Evolutionary conservation across 345 rosid species (phyloP).

Genomic region (Pseudoturritis turrita): DNA sequence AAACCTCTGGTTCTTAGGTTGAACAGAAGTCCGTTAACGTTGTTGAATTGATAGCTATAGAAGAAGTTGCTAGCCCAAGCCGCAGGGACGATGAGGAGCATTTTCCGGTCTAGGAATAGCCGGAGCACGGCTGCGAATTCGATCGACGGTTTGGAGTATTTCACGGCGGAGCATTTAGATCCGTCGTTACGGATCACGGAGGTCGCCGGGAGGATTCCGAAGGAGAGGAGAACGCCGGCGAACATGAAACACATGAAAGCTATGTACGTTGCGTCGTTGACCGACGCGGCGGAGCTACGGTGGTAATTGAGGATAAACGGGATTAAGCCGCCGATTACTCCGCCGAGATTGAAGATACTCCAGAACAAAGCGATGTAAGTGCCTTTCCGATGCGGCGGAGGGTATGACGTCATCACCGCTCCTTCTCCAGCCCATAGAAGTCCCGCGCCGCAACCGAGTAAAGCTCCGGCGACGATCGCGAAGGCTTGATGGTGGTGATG

Average conservation of each 20-base stretch:
- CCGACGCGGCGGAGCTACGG: conserved; percentile 48
- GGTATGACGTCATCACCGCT: conserved; percentile 94
- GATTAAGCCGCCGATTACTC: conserved; percentile 68
- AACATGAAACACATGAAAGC: conserved; percentile 85
- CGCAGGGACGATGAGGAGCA: conserved; percentile 72
- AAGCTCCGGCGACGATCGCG: conserved; percentile 59
- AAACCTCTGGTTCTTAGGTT: conserved; percentile 76
- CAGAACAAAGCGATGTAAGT: conserved; percentile 72
- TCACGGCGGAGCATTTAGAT: conserved; percentile 44
- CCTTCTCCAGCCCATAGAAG: conserved; percentile 94
- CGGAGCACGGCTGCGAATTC: conserved; percentile 43
- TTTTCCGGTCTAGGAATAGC: conserved; percentile 53
- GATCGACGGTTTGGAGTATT: conserved; percentile 41
- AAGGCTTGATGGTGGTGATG: conserved; percentile 52
- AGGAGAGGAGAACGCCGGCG: conserved; percentile 49
- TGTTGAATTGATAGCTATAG: conserved; percentile 78
- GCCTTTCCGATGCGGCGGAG: conserved; percentile 76
- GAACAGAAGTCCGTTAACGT: conserved; percentile 62
- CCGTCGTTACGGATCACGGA: conserved; percentile 59
- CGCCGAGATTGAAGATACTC: conserved; percentile 74
- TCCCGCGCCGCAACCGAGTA: conserved; percentile 84
- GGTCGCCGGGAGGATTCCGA: conserved; percentile 50
- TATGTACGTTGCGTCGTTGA: conserved; percentile 62
- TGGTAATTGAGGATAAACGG: conserved; percentile 63
- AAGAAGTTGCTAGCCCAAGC: conserved; percentile 95